A percentile compares a stretch with the other conserved stretches of the same genome.
Evolutionary conservation across 257 asterid genomes (phyloP).

Genomic region (Echium plantagineum): DNA sequence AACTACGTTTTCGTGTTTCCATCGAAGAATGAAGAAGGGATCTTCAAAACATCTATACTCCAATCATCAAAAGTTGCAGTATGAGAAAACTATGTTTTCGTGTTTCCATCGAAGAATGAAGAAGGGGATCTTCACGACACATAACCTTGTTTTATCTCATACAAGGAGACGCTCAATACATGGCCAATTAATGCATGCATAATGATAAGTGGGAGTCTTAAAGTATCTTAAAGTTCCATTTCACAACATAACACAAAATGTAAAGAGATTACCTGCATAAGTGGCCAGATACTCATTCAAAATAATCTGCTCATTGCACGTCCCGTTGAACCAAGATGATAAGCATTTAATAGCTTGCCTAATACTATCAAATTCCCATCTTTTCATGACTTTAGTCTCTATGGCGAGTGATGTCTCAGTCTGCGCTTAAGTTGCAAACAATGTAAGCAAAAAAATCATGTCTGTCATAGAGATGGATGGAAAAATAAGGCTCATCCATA

Average conservation of each 20-base stretch:
- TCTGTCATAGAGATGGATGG: not conserved
- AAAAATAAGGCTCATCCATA: not conserved
- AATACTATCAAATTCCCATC: conserved; percentile 96
- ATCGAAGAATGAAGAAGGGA: too few species aligned
- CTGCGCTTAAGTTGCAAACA: conserved; percentile 20
- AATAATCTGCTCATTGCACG: conserved; percentile 39
- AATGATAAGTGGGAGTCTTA: not conserved
- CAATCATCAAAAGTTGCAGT: not conserved
- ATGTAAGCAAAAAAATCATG: not conserved
- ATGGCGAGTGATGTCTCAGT: conserved; percentile 86
- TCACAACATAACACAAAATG: not conserved
- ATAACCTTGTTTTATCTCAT: not conserved
- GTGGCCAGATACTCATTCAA: conserved; percentile 56
- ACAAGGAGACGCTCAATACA: too few species aligned
- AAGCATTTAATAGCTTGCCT: conserved; percentile 57
- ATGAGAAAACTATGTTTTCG: too few species aligned
- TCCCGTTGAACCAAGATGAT: conserved; percentile 78
- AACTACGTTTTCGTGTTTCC: too few species aligned
- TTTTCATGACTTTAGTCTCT: conserved; percentile 79
- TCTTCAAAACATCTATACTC: not conserved
- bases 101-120: not conserved
- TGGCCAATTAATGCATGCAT: not conserved
- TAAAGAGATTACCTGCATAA: conserved; percentile 34
- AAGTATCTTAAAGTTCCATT: not conserved
- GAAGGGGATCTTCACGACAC: not conserved